Conservation (phyloP, 805 yeast species). For the Maudiozyma turicensis region DNA sequence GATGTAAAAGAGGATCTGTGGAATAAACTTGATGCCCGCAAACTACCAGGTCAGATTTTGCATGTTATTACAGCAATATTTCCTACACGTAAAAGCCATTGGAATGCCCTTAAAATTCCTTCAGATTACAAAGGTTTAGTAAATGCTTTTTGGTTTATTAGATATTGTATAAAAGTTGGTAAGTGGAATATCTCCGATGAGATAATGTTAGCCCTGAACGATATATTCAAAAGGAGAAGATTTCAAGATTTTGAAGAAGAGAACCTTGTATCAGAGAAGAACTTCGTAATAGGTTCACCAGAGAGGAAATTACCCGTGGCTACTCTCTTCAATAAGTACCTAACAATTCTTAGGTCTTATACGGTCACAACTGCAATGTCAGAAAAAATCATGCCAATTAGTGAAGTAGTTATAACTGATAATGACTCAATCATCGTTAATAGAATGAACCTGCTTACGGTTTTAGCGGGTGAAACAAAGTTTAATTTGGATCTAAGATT, state of each 20-base stretch:
- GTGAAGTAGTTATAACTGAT: slow-evolving; percentile 15
- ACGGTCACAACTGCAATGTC: slow-evolving; percentile 9
- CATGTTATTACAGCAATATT: slow-evolving; percentile 12
- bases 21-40: slow-evolving; percentile 9
- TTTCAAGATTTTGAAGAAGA: slow-evolving; percentile 24
- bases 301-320: neutral
- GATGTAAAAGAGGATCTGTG: slow-evolving; percentile 11
- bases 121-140: slow-evolving; percentile 6
- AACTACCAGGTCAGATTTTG: slow-evolving; percentile 12
- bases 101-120: slow-evolving; percentile 16
- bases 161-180: slow-evolving; percentile 12
- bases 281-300: slow-evolving; percentile 5
- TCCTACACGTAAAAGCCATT: slow-evolving; percentile 11
- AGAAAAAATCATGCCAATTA: slow-evolving; percentile 24
- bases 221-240: slow-evolving; percentile 19
- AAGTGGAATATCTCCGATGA: slow-evolving; percentile 33
- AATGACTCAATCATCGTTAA: slow-evolving; percentile 18
- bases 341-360: slow-evolving; percentile 10
- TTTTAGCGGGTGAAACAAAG: slow-evolving; percentile 14
- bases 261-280: slow-evolving; percentile 1
- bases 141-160: slow-evolving; percentile 12
- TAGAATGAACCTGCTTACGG: slow-evolving; percentile 21
- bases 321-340: slow-evolving; percentile 19
- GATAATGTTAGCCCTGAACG: slow-evolving; percentile 37
- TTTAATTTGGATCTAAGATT: slow-evolving; percentile 18